Base-by-base conservation (phyloP, 371 early-diverging fungal species). In the Lichtheimia corymbifera region DNA sequence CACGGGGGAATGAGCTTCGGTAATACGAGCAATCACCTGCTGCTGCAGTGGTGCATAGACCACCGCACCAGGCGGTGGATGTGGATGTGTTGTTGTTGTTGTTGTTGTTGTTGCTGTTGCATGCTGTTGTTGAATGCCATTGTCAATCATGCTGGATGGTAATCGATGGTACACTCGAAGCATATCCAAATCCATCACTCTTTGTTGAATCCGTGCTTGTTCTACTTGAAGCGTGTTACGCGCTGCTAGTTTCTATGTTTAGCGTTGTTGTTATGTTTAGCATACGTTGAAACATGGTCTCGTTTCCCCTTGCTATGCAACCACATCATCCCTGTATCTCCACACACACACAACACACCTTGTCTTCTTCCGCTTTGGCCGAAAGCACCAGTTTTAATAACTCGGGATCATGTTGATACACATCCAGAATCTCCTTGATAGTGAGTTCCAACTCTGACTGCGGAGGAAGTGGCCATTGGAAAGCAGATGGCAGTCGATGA, bases 281-380 rank as follows among this genome's bases (percentile, higher is more conserved):
- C n/a, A 47, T 47, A 35, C 35, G 35, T 35, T 35, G 35, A 35
- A 35, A 35, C 35, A 35, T 35, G 35, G 35, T 35, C 6, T 35
- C 35, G 35, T 9, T 35, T 35, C 35, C 35, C 17, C 49, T 9
- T n/a, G 12, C 55, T 25, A 9, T 9, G 47, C 47, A 45, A 2
- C n/a, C 45, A 18, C 47, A 47, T 47, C 47, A n/a, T 47, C 12
- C 27, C 35, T 55, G n/a, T 18, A 42, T 45, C 7, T 27, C 12
- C 44, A 3, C 55, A 17, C 12, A 4, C 27, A n/a, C 43, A 44
- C 75, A 40, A n/a, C 43, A 44, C 75, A 76, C 83, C 71, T 80
- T 82, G 47, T 82, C 80, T 66, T 82, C 80, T 62, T 80, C 83
- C 1, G 79, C 66, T 28, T 82, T 82, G 30, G 68, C 68, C 20